Evolutionary conservation across 2,329 filamentous ascomycete genomes (phyloP).

Genomic region (Sporothrix humicola): DNA sequence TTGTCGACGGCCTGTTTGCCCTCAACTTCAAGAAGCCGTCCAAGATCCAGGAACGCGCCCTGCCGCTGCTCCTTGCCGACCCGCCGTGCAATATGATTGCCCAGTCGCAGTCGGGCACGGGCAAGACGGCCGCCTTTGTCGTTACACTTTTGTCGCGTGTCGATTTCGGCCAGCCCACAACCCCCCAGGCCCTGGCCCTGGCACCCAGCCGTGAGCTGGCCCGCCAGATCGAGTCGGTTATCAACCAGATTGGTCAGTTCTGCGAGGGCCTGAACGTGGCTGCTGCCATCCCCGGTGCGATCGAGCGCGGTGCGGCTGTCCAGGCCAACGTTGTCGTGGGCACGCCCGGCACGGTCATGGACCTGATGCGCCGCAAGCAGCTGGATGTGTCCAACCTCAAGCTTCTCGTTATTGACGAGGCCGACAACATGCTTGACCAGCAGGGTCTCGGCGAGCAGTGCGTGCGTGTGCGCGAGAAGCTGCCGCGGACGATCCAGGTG

Average conservation of each 20-base stretch:
- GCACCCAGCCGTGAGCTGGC: constrained; percentile 94
- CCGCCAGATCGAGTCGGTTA: constrained; percentile 88
- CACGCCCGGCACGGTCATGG: constrained; percentile 90
- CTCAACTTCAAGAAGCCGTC: constrained; percentile 95
- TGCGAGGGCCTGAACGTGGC: constrained; percentile 75
- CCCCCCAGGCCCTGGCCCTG: constrained; percentile 85
- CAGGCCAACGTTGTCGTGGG: constrained; percentile 84
- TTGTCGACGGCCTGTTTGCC: constrained; percentile 76
- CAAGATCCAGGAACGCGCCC: constrained; percentile 94
- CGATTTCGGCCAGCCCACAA: constrained; percentile 69
- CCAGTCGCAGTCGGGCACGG: constrained; percentile 98
- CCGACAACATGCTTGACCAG: constrained; percentile 98
- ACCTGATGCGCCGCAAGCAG: constrained; percentile 77
- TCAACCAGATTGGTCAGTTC: constrained; percentile 83
- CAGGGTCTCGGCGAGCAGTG: constrained; percentile 96
- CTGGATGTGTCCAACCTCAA: constrained; percentile 75
- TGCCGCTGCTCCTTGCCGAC: constrained; percentile 84
- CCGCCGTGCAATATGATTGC: constrained; percentile 95
- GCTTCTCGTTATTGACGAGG: constrained; percentile 91
- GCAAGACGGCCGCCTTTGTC: constrained; percentile 96
- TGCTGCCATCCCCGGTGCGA: constrained; percentile 80
- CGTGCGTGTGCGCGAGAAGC: constrained; percentile 81
- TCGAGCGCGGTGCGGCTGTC: constrained; percentile 71
- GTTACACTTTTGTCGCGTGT: constrained; percentile 88
- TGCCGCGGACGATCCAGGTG: constrained; percentile 79